Base-by-base conservation (phyloP, 176 grass and related monocot genomes). In the Aegilops longissima region DNA sequence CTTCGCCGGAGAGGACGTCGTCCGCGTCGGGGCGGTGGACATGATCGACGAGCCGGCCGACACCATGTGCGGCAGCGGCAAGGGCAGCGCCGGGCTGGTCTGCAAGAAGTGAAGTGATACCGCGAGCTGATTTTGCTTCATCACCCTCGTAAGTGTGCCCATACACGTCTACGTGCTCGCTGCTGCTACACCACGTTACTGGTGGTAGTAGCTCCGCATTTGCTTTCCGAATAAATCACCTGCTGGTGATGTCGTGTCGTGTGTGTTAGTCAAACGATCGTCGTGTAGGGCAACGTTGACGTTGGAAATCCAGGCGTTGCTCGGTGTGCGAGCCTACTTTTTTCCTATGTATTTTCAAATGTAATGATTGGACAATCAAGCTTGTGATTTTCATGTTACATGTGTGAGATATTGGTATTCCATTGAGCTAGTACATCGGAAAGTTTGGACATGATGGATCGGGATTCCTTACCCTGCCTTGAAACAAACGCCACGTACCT, bases 41-140 rank as follows among this genome's bases (percentile, higher is more conserved):
- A 24, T 85, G 62, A 39, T 86, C 42, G 17, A 81, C 27, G 83
- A 82, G 72, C 82, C 73, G 0, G 17, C 86, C 73, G 86, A 82
- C 42, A 61, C 73, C 64, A 59, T 82, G n/a, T 89, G 90, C 83
- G 83, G 78, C 82, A 86, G 72, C 54, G 83, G 83, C 7, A 82
- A 82, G 64, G 86, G 56, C 70, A 40, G 78, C 73, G 47, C 82
- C 59, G 90, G 90, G n/a, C 72, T 92, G 24, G 83, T 92, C 66
- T 92, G 86, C 86, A 89, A 82, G 86, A 92, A 92, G 77, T 92
- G 64, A 92, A 14, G n/a, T n/a, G 18, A 23, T 68, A 49, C 10
- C 51, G 73, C 36, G 66, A 34, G 38, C 21, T 84, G 52, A 31
- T 79, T 52, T 33, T 86, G 47, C 61, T 69, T 40, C 6, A 1